These are phyloP conservation scores for Luffa aegyptiaca DNA, from an alignment of 306 rosid genomes.

Conservation along the genomic window DNA sequence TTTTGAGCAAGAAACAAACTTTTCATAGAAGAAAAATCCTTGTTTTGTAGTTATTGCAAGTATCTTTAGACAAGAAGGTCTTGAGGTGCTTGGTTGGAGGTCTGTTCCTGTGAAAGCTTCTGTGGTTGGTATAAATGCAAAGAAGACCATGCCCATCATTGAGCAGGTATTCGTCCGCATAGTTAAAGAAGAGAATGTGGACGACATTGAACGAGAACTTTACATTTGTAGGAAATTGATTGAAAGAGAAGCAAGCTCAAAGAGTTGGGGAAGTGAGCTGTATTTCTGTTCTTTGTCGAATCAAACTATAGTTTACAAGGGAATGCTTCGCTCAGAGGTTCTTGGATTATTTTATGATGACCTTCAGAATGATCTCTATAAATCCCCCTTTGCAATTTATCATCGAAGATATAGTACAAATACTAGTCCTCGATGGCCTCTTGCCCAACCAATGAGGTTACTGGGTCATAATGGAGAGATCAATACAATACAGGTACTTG, in stretches of 20 bases:
- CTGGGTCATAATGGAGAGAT: conserved; percentile 99
- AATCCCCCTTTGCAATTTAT: conserved; percentile 90
- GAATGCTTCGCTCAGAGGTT: conserved; percentile 99
- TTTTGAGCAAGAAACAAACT: too few relatives aligned
- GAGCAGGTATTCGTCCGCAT: conserved; percentile 91
- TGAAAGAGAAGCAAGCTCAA: conserved; percentile 71
- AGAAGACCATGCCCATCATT: conserved; percentile 87
- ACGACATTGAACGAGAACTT: conserved; percentile 89
- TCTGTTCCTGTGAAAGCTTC: conserved; percentile 89
- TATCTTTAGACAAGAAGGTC: conserved; percentile 89
- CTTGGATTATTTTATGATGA: conserved; percentile 86
- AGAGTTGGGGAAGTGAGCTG: conserved; percentile 93
- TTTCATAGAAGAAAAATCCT: neutral
- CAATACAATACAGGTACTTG: conserved; percentile 84
- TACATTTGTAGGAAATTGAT: conserved; percentile 93
- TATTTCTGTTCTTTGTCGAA: conserved; percentile 97
- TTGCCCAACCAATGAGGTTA: conserved; percentile 98
- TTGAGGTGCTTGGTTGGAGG: conserved; percentile 98
- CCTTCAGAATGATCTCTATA: conserved; percentile 79
- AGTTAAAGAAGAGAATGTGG: conserved; percentile 83
- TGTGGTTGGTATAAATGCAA: conserved; percentile 85
- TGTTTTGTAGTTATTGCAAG: conserved; percentile 64
- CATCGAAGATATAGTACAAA: conserved; percentile 98
- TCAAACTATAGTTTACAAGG: conserved; percentile 95
- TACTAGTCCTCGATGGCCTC: conserved; percentile 99